Evolutionary conservation across 2,329 filamentous ascomycete species (phyloP), one percentile per base, ranked within the genome.

Genomic region (Colletotrichum salicis): DNA sequence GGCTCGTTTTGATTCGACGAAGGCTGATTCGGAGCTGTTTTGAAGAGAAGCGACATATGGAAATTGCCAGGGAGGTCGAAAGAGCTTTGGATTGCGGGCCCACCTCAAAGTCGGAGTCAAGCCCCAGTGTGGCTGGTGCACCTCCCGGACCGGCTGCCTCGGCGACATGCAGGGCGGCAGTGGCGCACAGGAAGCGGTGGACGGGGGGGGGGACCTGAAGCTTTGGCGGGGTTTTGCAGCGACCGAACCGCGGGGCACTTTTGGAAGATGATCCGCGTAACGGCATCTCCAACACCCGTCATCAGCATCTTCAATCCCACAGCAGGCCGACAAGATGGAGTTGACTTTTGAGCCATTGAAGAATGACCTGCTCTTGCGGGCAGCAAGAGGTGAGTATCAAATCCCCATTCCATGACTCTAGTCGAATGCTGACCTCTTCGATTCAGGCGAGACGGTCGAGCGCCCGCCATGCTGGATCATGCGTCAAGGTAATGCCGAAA

Each of bases 401-500:
- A 2, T 3, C 41, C 0, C 41, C 41, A 48, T 8, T 48, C 41
- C 41, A 22, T 8, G 4, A 19, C 3, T 48, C 41, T 22, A 48
- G 41, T n/a, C 41, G 10, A 22, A n/a, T 68, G 62, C 73, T 76
- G 72, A 78, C 75, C 72, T 69, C 73, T 68, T 67, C 15, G 64
- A 76, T 75, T 65, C 79, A 97, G 95, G 96, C 81, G 89, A 98
- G 84, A 91, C 91, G 81, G 94, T 98, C 76, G 95, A 98, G 84
- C 91, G 96, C 75, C 93, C 96, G 73, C 96, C 96, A 70, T 94
- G 97, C 87, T 99, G 96, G 96, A 95, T 99, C 81, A 99, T 99
- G 96, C 93, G 96, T 84, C 96, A 99, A 91, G 95, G 95, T 96
- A 86, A 82, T 27, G 7, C 41, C 41, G 41, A 35, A 51, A 29